Base-by-base conservation (phyloP, 331 rosid species). In the Phaseolus coccineus region DNA sequence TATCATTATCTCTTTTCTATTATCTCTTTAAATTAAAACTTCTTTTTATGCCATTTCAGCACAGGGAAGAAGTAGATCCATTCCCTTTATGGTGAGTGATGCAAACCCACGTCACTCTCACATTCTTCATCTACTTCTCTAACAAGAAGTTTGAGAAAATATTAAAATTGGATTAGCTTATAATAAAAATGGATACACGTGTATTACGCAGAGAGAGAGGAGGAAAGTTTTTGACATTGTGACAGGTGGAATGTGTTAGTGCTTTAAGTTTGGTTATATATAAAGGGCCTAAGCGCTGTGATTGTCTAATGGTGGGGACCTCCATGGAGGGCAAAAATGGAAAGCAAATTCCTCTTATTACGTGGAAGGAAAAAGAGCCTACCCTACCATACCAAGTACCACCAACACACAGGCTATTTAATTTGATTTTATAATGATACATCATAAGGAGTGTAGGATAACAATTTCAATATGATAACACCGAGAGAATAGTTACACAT, bases 221-320 rank as follows among this genome's bases (percentile, higher is more conserved):
- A 64, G 76, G 47, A 73, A 80, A 81, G 63, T 68, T 57, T 66
- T 66, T 80, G 72, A 59, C 87, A 82, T 71, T 80, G 77, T 78
- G 72, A 84, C 89, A 77, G 84, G 84, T 80, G 69, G 39, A 79
- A 68, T 78, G 74, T 72, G 86, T 75, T 75, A 79, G 86, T 75
- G 82, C 91, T 72, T 59, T 47, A 65, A 73, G 79, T 81, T 80
- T 59, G 87, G 82, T 72, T 84, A 19, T 19, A 19, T 19, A 19
- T 79, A 8, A 42, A 42, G 8, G 48, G 14, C 0, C 1, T 69
- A 81, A 77, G 83, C 71, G 57, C 83, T 61, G 71, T 78, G 80
- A 48, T 55, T 65, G 73, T 75, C 67, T 52, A 69, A 35, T 4
- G 33, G 40, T 0, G 74, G 86, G 89, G 81, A 37, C 86, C 86